These are phyloP conservation scores for Pleurostoma richardsiae DNA, from an alignment of 2,329 filamentous ascomycete genomes.

Conservation along the genomic window DNA sequence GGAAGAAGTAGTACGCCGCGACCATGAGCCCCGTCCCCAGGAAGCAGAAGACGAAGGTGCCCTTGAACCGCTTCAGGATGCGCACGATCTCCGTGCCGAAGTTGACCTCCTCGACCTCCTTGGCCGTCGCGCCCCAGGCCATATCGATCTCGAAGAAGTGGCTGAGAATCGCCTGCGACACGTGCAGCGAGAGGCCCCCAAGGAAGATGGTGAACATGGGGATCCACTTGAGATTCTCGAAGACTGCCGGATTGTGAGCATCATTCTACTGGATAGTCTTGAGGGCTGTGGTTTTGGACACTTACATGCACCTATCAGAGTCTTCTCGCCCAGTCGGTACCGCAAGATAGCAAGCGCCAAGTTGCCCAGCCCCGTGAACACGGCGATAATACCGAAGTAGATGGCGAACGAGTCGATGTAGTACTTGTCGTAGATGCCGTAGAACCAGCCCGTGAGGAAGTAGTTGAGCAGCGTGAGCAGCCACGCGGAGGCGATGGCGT, in stretches of 20 bases:
- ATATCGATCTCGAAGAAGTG: slow-evolving; percentile 38
- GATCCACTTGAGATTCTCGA: slow-evolving; percentile 59
- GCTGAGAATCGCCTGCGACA: slow-evolving; percentile 32
- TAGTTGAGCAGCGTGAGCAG: slow-evolving; percentile 17
- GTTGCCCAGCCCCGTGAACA: slow-evolving; percentile 61
- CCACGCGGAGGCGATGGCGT: slow-evolving; percentile 20
- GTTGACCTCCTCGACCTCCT: slow-evolving; percentile 50
- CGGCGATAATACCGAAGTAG: slow-evolving; percentile 56
- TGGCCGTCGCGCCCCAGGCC: slow-evolving; percentile 51
- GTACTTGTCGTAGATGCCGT: slow-evolving; percentile 60
- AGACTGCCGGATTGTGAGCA: slow-evolving; percentile 18
- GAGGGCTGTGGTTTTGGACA: not conserved
- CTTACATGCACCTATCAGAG: slow-evolving; percentile 31
- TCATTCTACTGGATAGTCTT: no score
- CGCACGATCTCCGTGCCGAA: slow-evolving; percentile 52
- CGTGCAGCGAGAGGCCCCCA: slow-evolving; percentile 36
- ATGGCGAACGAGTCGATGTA: slow-evolving; percentile 64
- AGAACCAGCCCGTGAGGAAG: slow-evolving; percentile 57
- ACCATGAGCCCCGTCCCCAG: slow-evolving; percentile 40
- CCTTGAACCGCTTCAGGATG: slow-evolving; percentile 51
- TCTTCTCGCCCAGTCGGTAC: slow-evolving; percentile 53
- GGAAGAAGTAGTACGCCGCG: slow-evolving; percentile 37
- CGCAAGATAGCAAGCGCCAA: slow-evolving; percentile 56
- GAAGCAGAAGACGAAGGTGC: slow-evolving; percentile 46
- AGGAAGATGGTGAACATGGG: slow-evolving; percentile 31